Evolutionary conservation across 192 early-diverging fungal species (phyloP).

Genomic region (Funneliformis geosporum): DNA sequence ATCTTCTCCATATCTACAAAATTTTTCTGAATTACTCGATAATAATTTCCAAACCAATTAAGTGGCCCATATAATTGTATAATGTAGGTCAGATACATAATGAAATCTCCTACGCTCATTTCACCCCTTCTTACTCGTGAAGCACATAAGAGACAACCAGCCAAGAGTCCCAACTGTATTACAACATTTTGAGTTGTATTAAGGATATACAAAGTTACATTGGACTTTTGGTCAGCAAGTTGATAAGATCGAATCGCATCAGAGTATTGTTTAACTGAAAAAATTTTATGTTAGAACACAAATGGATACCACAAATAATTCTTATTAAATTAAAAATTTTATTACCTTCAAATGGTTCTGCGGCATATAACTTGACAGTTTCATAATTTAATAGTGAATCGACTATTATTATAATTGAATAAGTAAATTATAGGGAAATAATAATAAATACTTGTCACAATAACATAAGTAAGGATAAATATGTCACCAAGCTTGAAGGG

Average conservation of each 20-base stretch:
- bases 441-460: background rate
- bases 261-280: slow-evolving; percentile 67
- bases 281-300: slow-evolving; percentile 60
- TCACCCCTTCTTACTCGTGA: slow-evolving; percentile 70
- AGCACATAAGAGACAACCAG: slow-evolving; percentile 76
- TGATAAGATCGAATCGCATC: slow-evolving; percentile 75
- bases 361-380: slow-evolving; percentile 79
- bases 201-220: slow-evolving; percentile 70
- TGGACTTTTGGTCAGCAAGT: slow-evolving; percentile 73
- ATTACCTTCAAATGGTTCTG: slow-evolving; percentile 33
- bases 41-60: slow-evolving; percentile 96
- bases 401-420: slow-evolving; percentile 62
- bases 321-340: background rate
- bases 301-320: slow-evolving; percentile 52
- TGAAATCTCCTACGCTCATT: slow-evolving; percentile 91
- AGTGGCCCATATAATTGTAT: slow-evolving; percentile 96
- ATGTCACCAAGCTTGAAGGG: background rate
- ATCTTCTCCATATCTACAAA: slow-evolving; percentile 61
- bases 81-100: slow-evolving; percentile 94
- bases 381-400: slow-evolving; percentile 98
- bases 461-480: background rate
- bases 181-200: slow-evolving; percentile 82
- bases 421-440: slow-evolving; percentile 41
- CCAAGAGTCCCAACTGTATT: slow-evolving; percentile 75
- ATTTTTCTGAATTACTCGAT: slow-evolving; percentile 90